Evolutionary conservation across 805 yeast species (phyloP), one percentile per base, ranked within the genome.

Genomic region (Cyberlindnera americana): DNA sequence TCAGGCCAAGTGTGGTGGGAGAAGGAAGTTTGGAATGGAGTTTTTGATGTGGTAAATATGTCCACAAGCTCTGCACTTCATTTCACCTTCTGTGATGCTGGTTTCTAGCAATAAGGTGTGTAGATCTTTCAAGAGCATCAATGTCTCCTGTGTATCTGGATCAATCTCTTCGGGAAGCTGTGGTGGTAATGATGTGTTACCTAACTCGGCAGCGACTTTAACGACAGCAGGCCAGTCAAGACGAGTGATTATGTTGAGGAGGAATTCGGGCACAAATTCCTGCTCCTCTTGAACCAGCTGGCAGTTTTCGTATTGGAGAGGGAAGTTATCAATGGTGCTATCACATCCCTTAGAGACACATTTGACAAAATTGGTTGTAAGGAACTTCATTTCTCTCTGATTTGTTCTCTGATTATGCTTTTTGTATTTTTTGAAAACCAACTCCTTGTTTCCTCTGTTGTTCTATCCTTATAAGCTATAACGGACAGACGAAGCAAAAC

Each of bases 351-450:
- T 81, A 46, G 88, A 84, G 0, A 98, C 89, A 64, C 99, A 93
- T 60, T 83, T 88, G 47, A 93, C 95, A 64, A 93, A 93, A 64
- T 93, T 93, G 11, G 97, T 86, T n/a, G 99, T 91, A 19, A 93
- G 68, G 55, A 91, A 79, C 66, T 93, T 91, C 99, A 91, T 91
- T 26, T 14, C 14, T 25, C 12, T 25, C 7, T 25, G n/a, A 29
- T 27, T 3, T 22, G 21, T 29, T 12, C 3, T 25, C 6, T 19
- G 8, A 14, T 16, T 29, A 11, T 19, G 15, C 25, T 19, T 19
- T 14, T 8, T 13, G 16, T 21, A 12, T 21, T 13, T 28, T 16
- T 17, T 5, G n/a, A 8, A 16, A 12, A 6, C n/a, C n/a, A n/a
- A n/a, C n/a, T n/a, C n/a, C n/a, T n/a, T n/a, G n/a, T n/a, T n/a